Base-by-base conservation (phyloP, 495 filamentous ascomycete species). In the Xylaria palmicola region DNA sequence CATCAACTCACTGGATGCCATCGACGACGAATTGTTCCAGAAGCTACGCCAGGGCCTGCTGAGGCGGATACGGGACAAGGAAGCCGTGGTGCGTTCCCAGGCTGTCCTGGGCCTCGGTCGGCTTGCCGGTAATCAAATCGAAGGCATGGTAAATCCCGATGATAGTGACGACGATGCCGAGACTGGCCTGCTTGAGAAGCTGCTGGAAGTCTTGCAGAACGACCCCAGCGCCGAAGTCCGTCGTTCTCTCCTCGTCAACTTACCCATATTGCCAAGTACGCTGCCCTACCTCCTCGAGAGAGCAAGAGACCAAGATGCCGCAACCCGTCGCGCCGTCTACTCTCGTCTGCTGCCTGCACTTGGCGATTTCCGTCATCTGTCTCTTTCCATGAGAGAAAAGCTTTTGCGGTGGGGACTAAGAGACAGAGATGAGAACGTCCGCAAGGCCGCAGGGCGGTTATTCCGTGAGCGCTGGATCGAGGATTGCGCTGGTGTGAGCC, bases 391-490 rank as follows among this genome's bases (percentile, higher is more conserved):
- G 89, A 79, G 94, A 65, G 95, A 97, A 73, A 97, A 97, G 73
- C 81, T 99, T 20, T 85, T 99, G 41, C 85, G 95, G 10, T 99
- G 93, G 93, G 94, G 94, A 30, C 75, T 99, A 39, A 87, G 93
- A 30, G 94, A 99, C 71, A 86, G 94, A 65, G 95, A 99, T 65
- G 92, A 98, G 65, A 92, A 89, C 65, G 94, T 98, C 30, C 87
- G 92, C 29, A 93, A 96, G 72, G 93, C 95, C 1, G 91, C 94
- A 2, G 88, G 86, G 10, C 88, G 91, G 45, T 79, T 98, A 43
- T 99, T 98, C 76, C 88, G 88, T 60, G 93, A 96, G 72, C 85
- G 91, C 5, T 99, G 94, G 94, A 90, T 99, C 56, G 92, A 97
- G 68, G 91, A 97, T 70, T 94, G 91, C 68, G 92, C 90, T 4